Evolutionary conservation across 2,329 filamentous ascomycete species (phyloP).

Genomic region (Oidium heveae): DNA sequence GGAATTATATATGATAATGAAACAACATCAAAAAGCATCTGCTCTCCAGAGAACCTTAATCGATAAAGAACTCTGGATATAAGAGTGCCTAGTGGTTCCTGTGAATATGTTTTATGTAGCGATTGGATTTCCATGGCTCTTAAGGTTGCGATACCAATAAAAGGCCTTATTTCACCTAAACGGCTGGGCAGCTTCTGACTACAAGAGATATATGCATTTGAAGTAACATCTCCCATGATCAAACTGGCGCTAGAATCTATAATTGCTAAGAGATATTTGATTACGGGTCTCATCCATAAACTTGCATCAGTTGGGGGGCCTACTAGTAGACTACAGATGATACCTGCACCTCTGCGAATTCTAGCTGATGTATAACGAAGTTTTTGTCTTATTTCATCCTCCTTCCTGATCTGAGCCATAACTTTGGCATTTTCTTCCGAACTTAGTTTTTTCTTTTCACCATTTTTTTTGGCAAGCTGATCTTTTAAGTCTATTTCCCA

Average conservation of each 20-base stretch:
- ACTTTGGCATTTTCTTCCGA: slow-evolving; percentile 76
- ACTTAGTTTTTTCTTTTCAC: slow-evolving; percentile 71
- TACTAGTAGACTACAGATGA: slow-evolving; percentile 56
- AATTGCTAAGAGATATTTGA: slow-evolving; percentile 44
- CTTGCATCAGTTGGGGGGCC: slow-evolving; percentile 76
- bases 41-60: slow-evolving; percentile 70
- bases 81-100: slow-evolving; percentile 63
- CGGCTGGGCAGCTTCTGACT: slow-evolving; percentile 47
- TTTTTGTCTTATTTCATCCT: slow-evolving; percentile 50
- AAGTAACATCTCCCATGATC: slow-evolving; percentile 56
- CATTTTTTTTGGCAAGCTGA: slow-evolving; percentile 82
- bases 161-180: slow-evolving; percentile 51
- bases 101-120: slow-evolving; percentile 43
- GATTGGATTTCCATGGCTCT: slow-evolving; percentile 51
- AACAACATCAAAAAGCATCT: slow-evolving; percentile 75
- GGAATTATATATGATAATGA: slow-evolving; percentile 75
- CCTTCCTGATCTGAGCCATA: slow-evolving; percentile 72
- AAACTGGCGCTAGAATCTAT: slow-evolving; percentile 62
- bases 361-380: slow-evolving; percentile 44
- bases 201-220: slow-evolving; percentile 55
- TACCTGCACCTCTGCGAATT: slow-evolving; percentile 60
- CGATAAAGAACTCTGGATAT: slow-evolving; percentile 78
- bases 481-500: slow-evolving; percentile 85
- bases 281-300: slow-evolving; percentile 66
- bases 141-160: slow-evolving; percentile 69